Conservation (phyloP, 345 rosid species). For the Arabidopsis thaliana region DNA sequence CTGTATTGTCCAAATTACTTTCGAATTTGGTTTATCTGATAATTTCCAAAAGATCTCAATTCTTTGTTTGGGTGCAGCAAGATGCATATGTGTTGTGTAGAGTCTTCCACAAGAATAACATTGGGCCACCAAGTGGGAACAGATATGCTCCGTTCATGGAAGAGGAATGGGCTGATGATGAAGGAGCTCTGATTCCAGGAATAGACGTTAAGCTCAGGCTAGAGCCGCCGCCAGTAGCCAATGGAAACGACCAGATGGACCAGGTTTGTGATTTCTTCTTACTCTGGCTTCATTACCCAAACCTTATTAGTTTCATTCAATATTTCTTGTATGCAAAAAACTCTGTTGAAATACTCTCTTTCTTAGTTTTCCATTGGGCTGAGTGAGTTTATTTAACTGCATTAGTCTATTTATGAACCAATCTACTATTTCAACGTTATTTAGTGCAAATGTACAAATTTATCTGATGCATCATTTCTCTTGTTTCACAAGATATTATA, state of each 20-base stretch:
- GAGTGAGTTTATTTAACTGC: slow-evolving; percentile 23
- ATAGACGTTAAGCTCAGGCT: slow-evolving; percentile 48
- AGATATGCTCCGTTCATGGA: slow-evolving; percentile 81
- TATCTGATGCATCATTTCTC: slow-evolving; percentile 20
- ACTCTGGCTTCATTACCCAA: neutral
- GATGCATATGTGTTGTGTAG: slow-evolving; percentile 85
- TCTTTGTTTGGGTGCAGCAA: slow-evolving; percentile 50
- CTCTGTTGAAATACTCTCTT: slow-evolving; percentile 15
- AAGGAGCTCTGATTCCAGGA: slow-evolving; percentile 62
- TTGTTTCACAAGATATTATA: slow-evolving; percentile 30
- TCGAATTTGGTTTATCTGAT: neutral
- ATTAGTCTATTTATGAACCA: slow-evolving; percentile 15
- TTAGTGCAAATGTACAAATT: slow-evolving; percentile 5
- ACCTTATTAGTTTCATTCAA: slow-evolving; percentile 2
- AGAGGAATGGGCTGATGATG: slow-evolving; percentile 79
- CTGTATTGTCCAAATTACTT: neutral
- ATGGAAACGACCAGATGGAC: slow-evolving; percentile 40
- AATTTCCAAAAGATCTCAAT: neutral
- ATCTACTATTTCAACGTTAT: slow-evolving; percentile 1
- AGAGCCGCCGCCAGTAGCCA: slow-evolving; percentile 44
- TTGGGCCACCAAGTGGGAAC: slow-evolving; percentile 90
- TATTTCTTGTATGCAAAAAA: slow-evolving; percentile 17
- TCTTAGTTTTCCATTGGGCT: slow-evolving; percentile 24
- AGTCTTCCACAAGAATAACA: slow-evolving; percentile 87
- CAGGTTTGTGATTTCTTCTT: slow-evolving; percentile 52